phyloP scores from a whole-genome alignment of 1,284 basidiomycete species.

The Hemileia vastatrix region DNA sequence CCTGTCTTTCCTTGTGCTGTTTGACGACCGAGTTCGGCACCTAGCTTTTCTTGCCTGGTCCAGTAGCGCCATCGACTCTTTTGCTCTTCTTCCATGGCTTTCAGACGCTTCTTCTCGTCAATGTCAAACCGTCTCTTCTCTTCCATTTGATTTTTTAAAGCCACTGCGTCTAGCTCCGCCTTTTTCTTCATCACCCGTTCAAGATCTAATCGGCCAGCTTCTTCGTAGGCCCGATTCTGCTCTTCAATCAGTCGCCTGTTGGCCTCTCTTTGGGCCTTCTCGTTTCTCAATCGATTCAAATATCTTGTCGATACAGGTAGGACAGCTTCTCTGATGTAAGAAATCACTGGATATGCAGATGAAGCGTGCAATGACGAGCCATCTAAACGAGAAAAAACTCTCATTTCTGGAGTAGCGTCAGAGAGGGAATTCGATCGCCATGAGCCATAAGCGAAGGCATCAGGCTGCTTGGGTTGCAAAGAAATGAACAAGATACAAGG shows the following conservation, averaged over 20 bases:
- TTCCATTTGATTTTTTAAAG: too few species aligned
- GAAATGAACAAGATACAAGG: conserved; percentile 12
- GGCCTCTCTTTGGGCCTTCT: conserved; percentile 4
- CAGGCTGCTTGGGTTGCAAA: conserved; percentile 8
- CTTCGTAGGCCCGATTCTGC: conserved; percentile 17
- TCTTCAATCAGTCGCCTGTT: conserved; percentile 14
- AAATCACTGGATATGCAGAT: neutral
- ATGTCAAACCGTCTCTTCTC: neutral
- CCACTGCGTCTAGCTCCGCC: conserved; percentile 10
- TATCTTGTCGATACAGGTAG: conserved; percentile 3
- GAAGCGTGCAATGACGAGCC: conserved; percentile 4
- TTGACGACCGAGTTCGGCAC: too few species aligned
- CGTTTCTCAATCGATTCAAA: conserved; percentile 3
- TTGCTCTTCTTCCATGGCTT: conserved; percentile 1
- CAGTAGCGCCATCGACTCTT: conserved; percentile 10
- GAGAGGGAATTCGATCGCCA: neutral
- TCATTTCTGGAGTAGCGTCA: conserved; percentile 6
- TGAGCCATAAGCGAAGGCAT: neutral
- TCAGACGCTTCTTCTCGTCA: neutral
- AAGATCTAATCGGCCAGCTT: conserved; percentile 13
- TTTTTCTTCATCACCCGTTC: conserved; percentile 18
- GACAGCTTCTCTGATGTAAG: conserved; percentile 3
- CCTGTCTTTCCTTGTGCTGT: neutral
- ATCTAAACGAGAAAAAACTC: conserved; percentile 1
- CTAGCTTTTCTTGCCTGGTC: conserved; percentile 4